Evolutionary conservation across 768 basidiomycete species (phyloP), one percentile per base, ranked within the genome.

Genomic region (Amanita subjunquillea): DNA sequence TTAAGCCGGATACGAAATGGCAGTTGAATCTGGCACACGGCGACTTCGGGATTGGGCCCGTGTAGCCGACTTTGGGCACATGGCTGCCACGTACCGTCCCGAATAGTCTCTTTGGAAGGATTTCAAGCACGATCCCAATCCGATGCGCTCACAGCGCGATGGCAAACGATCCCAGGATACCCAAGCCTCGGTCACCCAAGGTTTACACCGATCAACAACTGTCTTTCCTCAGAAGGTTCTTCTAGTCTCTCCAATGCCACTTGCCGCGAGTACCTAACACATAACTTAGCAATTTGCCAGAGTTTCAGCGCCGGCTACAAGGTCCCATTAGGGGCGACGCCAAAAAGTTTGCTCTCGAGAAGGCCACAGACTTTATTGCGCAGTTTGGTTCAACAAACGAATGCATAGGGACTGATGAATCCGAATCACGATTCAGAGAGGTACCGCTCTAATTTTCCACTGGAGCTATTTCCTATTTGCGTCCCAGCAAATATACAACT

Each of bases 401-500:
- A 58, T 75, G 76, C 51, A 68, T 77, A 22, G 70, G 72, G 12
- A 69, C 76, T 6, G 78, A 80, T 58, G 82, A 84, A 56, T 70
- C 76, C 4, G 80, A 82, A 48, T 71, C 77, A 25, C 69, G 77
- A 53, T 83, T 82, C 62, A 77, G 76, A 57, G 82, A 83, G 76
- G 81, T 78, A 59, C 37, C 67, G 62, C 39, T 12, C 25, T 50
- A 10, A 32, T 27, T 50, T 50, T 34, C 15, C 27, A 23, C 6
- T 23, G 17, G n/a, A 30, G 53, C 45, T 27, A 48, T 43, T 38
- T 37, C 41, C 29, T 43, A 55, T 22, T 41, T 41, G 34, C 29
- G 36, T 34, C 37, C 48, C 66, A 82, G 80, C 80, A 82, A 76
- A 80, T 83, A 53, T 83, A 83, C 68, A 83, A 82, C 58, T 84